A percentile compares a stretch with the other conserved stretches of the same genome.
phyloP scores from a whole-genome alignment of 768 basidiomycete genomes.

The Mrakia blollopis region DNA sequence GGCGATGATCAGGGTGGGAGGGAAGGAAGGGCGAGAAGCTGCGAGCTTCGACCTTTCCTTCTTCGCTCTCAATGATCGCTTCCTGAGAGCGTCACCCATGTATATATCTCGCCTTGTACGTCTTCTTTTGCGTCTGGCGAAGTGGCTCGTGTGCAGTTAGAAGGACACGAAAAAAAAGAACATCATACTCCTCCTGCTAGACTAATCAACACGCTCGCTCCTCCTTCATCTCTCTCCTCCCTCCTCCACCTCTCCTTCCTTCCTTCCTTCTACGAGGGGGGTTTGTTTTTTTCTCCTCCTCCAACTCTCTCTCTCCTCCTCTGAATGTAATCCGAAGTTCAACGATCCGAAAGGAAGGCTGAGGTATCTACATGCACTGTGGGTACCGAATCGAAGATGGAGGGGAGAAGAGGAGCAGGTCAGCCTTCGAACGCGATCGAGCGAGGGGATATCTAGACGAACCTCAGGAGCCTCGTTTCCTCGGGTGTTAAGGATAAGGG shows the following conservation, averaged over 20 bases:
- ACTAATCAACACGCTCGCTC: slow-evolving; percentile 5
- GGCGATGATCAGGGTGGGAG: neutral
- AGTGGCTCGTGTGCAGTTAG: neutral
- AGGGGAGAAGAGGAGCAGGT: no score
- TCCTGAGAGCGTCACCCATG: neutral
- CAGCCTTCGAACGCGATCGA: neutral
- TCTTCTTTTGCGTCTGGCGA: neutral
- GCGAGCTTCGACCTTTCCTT: neutral
- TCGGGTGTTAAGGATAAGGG: slow-evolving; percentile 85
- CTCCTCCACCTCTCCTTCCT: neutral
- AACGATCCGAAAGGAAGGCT: no score
- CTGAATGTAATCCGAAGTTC: neutral
- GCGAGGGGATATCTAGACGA: neutral
- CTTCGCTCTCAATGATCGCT: no score
- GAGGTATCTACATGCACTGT: slow-evolving; percentile 25
- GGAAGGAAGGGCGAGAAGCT: neutral
- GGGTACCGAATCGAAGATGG: neutral
- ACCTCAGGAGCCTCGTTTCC: slow-evolving; percentile 24
- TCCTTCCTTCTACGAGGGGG: neutral
- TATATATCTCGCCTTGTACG: neutral
- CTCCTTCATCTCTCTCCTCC: no score
- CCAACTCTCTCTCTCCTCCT: neutral
- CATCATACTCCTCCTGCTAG: neutral
- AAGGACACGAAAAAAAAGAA: neutral
- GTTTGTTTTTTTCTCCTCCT: neutral